Conservation (phyloP, 2,329 filamentous ascomycete species). For the Trichoderma arundinaceum region DNA sequence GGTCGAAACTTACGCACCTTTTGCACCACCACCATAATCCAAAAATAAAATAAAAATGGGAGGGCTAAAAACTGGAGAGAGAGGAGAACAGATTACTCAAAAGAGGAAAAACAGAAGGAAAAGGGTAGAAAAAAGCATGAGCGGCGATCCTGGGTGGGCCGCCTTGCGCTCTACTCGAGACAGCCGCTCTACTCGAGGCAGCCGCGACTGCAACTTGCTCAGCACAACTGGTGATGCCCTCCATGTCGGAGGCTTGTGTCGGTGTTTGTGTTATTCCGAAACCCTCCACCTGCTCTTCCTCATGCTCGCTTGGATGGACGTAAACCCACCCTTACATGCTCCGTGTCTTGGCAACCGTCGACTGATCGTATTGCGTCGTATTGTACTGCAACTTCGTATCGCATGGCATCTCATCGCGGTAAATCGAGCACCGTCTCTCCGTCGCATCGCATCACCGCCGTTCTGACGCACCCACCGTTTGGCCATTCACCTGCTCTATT, state of each 20-base stretch:
- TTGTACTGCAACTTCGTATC: neutral
- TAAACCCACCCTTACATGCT: neutral
- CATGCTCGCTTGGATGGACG: neutral
- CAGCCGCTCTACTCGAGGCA: neutral
- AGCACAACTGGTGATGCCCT: neutral
- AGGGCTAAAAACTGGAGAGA: neutral
- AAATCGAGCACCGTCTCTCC: neutral
- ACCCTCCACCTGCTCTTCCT: neutral
- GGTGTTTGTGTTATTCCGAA: slow-evolving; percentile 21
- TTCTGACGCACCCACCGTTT: slow-evolving; percentile 12
- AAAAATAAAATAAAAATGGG: neutral
- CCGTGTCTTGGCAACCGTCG: slow-evolving; percentile 5
- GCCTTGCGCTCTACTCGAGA: neutral
- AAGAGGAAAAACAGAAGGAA: neutral
- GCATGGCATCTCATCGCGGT: slow-evolving; percentile 11
- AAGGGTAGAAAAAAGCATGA: no score
- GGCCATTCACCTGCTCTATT: neutral
- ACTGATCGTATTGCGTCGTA: slow-evolving; percentile 10
- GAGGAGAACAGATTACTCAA: no score
- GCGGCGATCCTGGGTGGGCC: neutral
- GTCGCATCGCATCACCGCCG: slow-evolving; percentile 11
- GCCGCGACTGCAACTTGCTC: neutral
- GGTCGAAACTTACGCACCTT: neutral
- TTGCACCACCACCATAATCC: neutral
- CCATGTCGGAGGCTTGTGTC: neutral